Conservation (phyloP, 1,139 yeast genomes). For the Saccharomyces pastorianus region DNA sequence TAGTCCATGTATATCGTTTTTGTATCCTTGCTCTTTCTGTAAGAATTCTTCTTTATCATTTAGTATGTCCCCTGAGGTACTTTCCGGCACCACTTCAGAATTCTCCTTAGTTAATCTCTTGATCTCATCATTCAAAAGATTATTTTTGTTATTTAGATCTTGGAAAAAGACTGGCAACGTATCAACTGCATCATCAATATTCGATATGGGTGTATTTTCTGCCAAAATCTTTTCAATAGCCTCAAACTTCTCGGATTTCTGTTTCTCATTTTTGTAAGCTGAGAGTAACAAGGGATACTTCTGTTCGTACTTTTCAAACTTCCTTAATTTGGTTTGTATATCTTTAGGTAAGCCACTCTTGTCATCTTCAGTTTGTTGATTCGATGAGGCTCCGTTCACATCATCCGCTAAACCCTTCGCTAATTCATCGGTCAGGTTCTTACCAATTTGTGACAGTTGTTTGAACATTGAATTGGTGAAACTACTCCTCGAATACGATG, state of each 20-base stretch:
- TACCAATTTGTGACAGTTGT: conserved; percentile 51
- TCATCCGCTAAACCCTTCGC: conserved; percentile 31
- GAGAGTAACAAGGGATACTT: conserved; percentile 75
- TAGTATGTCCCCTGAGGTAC: not conserved
- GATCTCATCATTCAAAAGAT: conserved; percentile 40
- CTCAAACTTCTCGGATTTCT: conserved; percentile 51
- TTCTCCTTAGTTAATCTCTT: conserved; percentile 27
- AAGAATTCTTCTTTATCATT: conserved; percentile 6
- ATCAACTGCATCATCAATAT: conserved; percentile 53
- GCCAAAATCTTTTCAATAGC: conserved; percentile 62
- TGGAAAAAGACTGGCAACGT: conserved; percentile 61
- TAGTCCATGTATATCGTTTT: conserved; percentile 5
- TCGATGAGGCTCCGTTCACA: conserved; percentile 10
- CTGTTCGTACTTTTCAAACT: conserved; percentile 80
- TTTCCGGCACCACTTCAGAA: conserved; percentile 7
- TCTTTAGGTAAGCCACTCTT: conserved; percentile 44
- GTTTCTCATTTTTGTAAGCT: conserved; percentile 78
- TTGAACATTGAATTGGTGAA: conserved; percentile 42
- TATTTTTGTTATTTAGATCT: conserved; percentile 55
- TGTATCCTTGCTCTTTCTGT: conserved; percentile 13
- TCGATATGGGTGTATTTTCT: conserved; percentile 75
- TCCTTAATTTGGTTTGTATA: conserved; percentile 55
- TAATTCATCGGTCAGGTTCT: conserved; percentile 58
- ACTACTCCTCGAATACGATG: too few relatives aligned
- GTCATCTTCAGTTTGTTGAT: conserved; percentile 22